Percentiles rank a stretch among this genome's conserved stretches.
Conservation (phyloP, 495 filamentous ascomycete species). For the Podospora appendiculata region DNA sequence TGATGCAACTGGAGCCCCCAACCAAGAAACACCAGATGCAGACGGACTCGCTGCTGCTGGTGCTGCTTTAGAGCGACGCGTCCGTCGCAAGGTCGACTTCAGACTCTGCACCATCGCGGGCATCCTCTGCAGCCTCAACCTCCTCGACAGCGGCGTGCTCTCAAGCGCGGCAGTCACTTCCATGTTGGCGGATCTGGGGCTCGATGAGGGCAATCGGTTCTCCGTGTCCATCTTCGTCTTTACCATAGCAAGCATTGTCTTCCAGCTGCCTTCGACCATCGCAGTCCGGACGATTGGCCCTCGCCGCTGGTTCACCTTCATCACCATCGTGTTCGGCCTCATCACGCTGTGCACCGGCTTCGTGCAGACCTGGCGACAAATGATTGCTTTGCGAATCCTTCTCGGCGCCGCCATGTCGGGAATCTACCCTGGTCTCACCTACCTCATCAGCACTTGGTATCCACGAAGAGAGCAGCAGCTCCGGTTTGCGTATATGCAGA, state of each 20-base stretch:
- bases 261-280: conserved; percentile 68
- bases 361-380: conserved; percentile 60
- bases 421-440: conserved; percentile 64
- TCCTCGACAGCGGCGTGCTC: conserved; percentile 72
- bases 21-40: neutral
- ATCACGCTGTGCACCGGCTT: conserved; percentile 70
- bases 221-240: conserved; percentile 74
- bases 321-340: conserved; percentile 62
- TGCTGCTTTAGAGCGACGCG: conserved; percentile 12
- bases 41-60: neutral
- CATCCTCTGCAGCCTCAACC: conserved; percentile 62
- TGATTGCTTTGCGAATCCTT: conserved; percentile 65
- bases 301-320: conserved; percentile 57
- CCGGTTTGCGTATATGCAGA: conserved; percentile 67
- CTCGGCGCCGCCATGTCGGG: conserved; percentile 63
- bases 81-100: conserved; percentile 62
- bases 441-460: conserved; percentile 70
- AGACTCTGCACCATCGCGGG: conserved; percentile 72
- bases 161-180: conserved; percentile 67
- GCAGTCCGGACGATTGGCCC: conserved; percentile 62
- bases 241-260: conserved; percentile 65
- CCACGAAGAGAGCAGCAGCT: conserved; percentile 64
- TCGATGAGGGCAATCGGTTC: conserved; percentile 55
- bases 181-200: conserved; percentile 58
- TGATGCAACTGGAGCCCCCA: neutral